A percentile compares a stretch with the other conserved stretches of the same genome.
phyloP scores from a whole-genome alignment of 495 filamentous ascomycete genomes.

The Penicillium cosmopolitanum region DNA sequence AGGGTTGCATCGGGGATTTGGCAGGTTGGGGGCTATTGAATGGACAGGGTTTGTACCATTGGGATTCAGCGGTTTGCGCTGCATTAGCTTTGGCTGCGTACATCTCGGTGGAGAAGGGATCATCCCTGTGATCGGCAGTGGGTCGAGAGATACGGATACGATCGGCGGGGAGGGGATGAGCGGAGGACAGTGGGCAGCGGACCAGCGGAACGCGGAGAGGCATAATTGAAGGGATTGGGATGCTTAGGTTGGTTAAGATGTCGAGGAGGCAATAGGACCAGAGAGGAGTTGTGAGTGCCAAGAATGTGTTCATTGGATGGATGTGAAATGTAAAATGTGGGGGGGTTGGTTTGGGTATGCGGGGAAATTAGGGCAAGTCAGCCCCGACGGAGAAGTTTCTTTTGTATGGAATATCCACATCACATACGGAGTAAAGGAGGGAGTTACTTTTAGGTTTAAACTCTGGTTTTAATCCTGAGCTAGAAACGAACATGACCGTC shows the following conservation, averaged over 20 bases:
- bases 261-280: too few relatives aligned
- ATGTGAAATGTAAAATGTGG: neutral
- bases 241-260: too few relatives aligned
- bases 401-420: too few relatives aligned
- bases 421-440: too few relatives aligned
- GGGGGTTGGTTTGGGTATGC: neutral
- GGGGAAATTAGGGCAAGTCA: slow-evolving; percentile 1
- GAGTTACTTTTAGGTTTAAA: too few relatives aligned
- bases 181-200: neutral
- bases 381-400: neutral
- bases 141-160: neutral
- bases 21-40: neutral
- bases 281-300: too few relatives aligned
- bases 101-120: slow-evolving; percentile 7
- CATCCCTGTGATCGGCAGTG: slow-evolving; percentile 6
- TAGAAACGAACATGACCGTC: too few relatives aligned
- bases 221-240: neutral
- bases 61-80: neutral
- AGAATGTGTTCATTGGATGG: too few relatives aligned
- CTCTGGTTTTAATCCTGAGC: too few relatives aligned
- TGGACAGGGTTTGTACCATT: neutral
- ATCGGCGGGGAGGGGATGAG: neutral
- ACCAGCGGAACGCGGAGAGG: neutral
- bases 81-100: neutral
- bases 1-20: neutral